Base-by-base conservation (phyloP, 169 alveolate species). In the Fabrea salina region DNA sequence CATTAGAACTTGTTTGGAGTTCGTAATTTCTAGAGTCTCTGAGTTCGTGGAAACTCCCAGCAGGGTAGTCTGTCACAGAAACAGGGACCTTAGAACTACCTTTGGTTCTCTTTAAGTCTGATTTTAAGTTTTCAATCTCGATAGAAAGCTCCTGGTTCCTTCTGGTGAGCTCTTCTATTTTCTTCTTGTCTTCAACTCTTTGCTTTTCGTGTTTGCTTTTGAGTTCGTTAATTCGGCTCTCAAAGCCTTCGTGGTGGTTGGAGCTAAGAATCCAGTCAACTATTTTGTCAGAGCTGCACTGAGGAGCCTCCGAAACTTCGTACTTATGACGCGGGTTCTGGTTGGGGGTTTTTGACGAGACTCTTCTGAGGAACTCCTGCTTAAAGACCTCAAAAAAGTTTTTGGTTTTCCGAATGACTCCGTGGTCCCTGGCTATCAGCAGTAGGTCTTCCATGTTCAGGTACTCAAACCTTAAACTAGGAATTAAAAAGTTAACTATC, bases 221-320 rank as follows among this genome's bases (percentile, higher is more conserved):
- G 40, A 68, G 19, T 44, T 68, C 19, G 0, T 11, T 11, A 68
- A 68, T 37, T 44, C 35, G 40, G n/a, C 44, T 64, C 16, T 43
- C 78, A 44, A 41, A 68, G 0, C 78, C 78, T 68, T 68, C 66
- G 44, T 68, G 78, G 4, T 68, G 78, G 30, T 68, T 37, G 22
- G 32, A 8, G 8, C 44, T 39, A 13, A 68, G 35, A 40, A 68
- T 68, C 61, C 78, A 68, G 32, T 68, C 30, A 43, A 47, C 27
- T n/a, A 68, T 43, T 3, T 44, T 33, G 11, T 47, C 61, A 40
- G 13, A 25, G 7, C 16, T 37, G n/a, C 13, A 8, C 3, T 8
- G 11, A 1, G 40, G 50, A 2, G 27, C 54, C 1, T 25, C 8
- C 7, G 16, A 8, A 68, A 41, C 35, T 1, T 3, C 78, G 30